Percentiles rank a stretch among this genome's conserved stretches.
Evolutionary conservation across 495 filamentous ascomycete genomes (phyloP).

Genomic region (Ascodesmis nigricans): DNA sequence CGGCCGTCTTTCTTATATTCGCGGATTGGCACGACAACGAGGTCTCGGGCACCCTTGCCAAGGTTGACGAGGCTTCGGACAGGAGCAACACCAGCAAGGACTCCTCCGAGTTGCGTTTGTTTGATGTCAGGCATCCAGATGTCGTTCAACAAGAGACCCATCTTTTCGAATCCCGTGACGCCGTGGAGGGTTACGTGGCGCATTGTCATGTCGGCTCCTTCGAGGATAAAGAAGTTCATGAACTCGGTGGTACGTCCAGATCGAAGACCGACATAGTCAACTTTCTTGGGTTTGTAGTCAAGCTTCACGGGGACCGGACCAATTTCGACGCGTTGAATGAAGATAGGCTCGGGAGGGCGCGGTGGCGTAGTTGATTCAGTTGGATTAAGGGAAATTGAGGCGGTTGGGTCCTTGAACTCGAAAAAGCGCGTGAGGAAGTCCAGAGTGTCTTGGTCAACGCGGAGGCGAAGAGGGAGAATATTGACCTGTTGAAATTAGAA

Average conservation of each 20-base stretch:
- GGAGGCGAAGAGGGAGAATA: constrained; percentile 67
- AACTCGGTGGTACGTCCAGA: constrained; percentile 97
- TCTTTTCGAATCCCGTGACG: constrained; percentile 65
- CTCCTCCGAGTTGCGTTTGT: constrained; percentile 65
- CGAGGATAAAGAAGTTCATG: constrained; percentile 95
- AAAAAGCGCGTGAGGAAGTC: constrained; percentile 97
- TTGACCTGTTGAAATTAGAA: constrained; percentile 31
- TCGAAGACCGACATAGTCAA: constrained; percentile 84
- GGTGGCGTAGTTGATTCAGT: constrained; percentile 20
- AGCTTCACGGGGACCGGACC: constrained; percentile 60
- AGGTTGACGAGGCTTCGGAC: constrained; percentile 79
- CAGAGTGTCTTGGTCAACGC: constrained; percentile 93
- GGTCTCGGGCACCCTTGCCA: constrained; percentile 59
- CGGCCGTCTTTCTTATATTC: constrained; percentile 91
- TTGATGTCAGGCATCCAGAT: constrained; percentile 96
- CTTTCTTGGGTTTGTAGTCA: constrained; percentile 93
- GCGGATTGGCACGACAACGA: constrained; percentile 68
- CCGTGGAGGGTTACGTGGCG: constrained; percentile 83
- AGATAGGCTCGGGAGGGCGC: constrained; percentile 49
- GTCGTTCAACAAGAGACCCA: constrained; percentile 74
- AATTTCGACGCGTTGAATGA: constrained; percentile 76
- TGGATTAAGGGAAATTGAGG: constrained; percentile 20
- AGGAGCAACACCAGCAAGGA: constrained; percentile 75
- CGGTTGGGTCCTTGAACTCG: constrained; percentile 71
- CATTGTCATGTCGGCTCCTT: constrained; percentile 68